Percentiles rank a stretch among this genome's conserved stretches.
These are phyloP conservation scores for Pyrenula aspistea DNA, from an alignment of 495 filamentous ascomycete genomes.

Conservation along the genomic window DNA sequence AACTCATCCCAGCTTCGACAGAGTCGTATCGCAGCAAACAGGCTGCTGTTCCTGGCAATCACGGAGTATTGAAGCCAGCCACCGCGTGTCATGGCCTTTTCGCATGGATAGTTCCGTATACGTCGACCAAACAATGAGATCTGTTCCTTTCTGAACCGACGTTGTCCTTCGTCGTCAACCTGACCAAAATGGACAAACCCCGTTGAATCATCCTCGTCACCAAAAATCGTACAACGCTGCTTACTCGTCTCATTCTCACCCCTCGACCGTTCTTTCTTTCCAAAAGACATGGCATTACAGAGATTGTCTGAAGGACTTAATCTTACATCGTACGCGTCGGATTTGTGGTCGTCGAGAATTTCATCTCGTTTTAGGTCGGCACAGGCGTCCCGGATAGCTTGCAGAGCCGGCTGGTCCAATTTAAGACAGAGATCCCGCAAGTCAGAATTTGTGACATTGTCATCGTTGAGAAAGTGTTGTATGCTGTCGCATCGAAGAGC, in stretches of 20 bases:
- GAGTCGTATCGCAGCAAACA: conserved; percentile 32
- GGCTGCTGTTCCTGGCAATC: conserved; percentile 34
- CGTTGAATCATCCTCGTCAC: conserved; percentile 2
- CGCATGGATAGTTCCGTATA: conserved; percentile 43
- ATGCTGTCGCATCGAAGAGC: conserved; percentile 29
- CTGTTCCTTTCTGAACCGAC: conserved; percentile 20
- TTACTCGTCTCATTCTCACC: conserved; percentile 10
- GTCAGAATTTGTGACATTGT: conserved; percentile 27
- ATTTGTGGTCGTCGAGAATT: conserved; percentile 10
- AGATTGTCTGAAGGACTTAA: background rate
- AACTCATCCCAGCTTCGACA: conserved; percentile 45
- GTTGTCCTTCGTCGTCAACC: conserved; percentile 9
- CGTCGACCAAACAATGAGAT: conserved; percentile 36
- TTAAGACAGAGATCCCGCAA: conserved; percentile 35
- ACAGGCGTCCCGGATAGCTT: conserved; percentile 39
- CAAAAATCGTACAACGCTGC: background rate
- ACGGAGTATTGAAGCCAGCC: conserved; percentile 45
- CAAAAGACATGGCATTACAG: too few relatives aligned
- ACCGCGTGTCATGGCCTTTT: conserved; percentile 34
- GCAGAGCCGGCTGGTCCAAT: conserved; percentile 29
- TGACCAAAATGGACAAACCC: conserved; percentile 11
- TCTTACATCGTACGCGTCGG: background rate
- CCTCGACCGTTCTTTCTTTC: conserved; percentile 7
- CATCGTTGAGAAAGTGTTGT: conserved; percentile 32
- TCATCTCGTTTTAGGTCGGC: conserved; percentile 32